A percentile compares a stretch with the other conserved stretches of the same genome.
Conservation (phyloP, 257 asterid genomes). For the Leonotis leonurus region DNA sequence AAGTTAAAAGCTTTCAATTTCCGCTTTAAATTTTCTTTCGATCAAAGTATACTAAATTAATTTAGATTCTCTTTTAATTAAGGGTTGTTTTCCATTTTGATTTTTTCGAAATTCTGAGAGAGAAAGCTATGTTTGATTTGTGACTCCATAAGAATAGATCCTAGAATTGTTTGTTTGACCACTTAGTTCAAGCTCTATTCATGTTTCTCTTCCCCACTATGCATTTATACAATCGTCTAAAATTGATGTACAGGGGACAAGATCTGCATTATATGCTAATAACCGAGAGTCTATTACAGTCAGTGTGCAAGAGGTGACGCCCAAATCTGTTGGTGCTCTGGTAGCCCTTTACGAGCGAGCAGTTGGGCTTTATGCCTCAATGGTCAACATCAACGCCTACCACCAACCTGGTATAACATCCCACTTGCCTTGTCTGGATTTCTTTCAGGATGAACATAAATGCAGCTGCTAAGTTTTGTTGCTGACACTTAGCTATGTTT, state of each 20-base stretch:
- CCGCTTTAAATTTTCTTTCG: not conserved
- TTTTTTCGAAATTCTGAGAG: not conserved
- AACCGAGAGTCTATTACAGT: slow-evolving; percentile 91
- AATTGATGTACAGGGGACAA: slow-evolving; percentile 63
- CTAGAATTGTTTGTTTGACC: not conserved
- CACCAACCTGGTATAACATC: slow-evolving; percentile 88
- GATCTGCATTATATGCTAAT: slow-evolving; percentile 87
- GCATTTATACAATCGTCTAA: not conserved
- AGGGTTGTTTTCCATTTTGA: not conserved
- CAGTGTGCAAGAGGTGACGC: slow-evolving; percentile 96
- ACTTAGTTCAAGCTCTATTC: not conserved
- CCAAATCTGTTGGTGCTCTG: slow-evolving; percentile 93
- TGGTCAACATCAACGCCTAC: slow-evolving; percentile 91
- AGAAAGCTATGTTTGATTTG: not conserved
- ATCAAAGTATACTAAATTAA: not conserved
- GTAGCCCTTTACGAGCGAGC: slow-evolving; percentile 97
- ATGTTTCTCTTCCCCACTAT: not conserved
- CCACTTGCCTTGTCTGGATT: slow-evolving; percentile 4
- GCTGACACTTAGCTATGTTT: not conserved
- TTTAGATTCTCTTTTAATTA: not conserved
- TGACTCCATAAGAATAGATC: slow-evolving; percentile 8
- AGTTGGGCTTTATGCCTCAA: slow-evolving; percentile 89
- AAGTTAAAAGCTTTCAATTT: not conserved
- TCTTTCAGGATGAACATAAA: not conserved
- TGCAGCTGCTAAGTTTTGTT: not conserved